A percentile compares a stretch with the other conserved stretches of the same genome.
phyloP scores from a whole-genome alignment of 495 filamentous ascomycete species.

The Penicillium goetzii region DNA sequence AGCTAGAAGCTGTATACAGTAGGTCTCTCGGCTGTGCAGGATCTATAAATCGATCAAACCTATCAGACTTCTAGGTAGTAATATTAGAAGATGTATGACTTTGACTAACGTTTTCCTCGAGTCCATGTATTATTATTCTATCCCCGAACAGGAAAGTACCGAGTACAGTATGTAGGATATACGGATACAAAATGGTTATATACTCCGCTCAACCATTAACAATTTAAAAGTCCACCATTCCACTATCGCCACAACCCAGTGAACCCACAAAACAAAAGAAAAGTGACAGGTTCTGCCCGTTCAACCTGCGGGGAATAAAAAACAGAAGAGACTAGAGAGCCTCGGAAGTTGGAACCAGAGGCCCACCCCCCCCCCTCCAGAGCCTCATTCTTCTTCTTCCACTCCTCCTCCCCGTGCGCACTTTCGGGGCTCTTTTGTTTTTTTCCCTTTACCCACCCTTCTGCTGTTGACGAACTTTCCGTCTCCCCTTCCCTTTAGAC shows the following conservation, averaged over 20 bases:
- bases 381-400: neutral
- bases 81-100: no score
- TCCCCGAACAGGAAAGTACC: no score
- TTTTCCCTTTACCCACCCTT: neutral
- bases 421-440: neutral
- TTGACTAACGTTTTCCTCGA: no score
- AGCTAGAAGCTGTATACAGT: neutral
- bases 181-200: neutral
- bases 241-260: neutral
- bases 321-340: neutral
- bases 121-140: no score
- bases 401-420: neutral
- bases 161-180: no score
- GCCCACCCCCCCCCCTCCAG: neutral
- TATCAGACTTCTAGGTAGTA: neutral
- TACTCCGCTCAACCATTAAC: neutral
- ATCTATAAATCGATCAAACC: neutral
- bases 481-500: neutral
- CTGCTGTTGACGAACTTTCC: neutral
- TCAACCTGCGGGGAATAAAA: slow-evolving; percentile 17
- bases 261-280: no score
- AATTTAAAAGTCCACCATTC: neutral
- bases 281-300: slow-evolving; percentile 1
- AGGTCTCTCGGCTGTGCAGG: neutral
- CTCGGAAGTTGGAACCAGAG: slow-evolving; percentile 8